Percentiles rank a stretch among this genome's conserved stretches.
Evolutionary conservation across 352 stramenopile genomes (phyloP).

Genomic region (Globisporangium abappressorium): DNA sequence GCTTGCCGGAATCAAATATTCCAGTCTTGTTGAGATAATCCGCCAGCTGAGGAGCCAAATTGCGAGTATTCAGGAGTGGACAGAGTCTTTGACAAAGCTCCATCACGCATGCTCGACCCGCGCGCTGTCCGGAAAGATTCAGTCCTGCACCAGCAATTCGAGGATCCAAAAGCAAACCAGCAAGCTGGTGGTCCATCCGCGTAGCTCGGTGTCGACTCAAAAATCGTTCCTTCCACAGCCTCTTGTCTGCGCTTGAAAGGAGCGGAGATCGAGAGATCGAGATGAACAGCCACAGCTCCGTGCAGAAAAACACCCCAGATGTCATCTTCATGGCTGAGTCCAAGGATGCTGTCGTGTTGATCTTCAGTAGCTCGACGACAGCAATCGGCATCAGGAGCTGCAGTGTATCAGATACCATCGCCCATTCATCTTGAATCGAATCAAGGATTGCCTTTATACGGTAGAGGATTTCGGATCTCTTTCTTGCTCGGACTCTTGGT

Average conservation of each 20-base stretch:
- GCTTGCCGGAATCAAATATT: neutral
- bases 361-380: conserved; percentile 6
- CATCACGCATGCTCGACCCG: conserved; percentile 9
- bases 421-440: conserved; percentile 5
- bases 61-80: neutral
- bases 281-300: conserved; percentile 18
- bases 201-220: neutral
- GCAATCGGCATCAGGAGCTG: conserved; percentile 10
- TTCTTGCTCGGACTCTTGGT: neutral
- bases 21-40: conserved; percentile 7
- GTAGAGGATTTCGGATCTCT: neutral
- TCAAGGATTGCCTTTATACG: conserved; percentile 1
- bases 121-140: neutral
- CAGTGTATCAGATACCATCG: neutral
- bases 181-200: conserved; percentile 16
- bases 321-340: conserved; percentile 1
- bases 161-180: conserved; percentile 17
- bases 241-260: neutral
- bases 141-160: conserved; percentile 15
- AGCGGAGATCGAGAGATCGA: neutral
- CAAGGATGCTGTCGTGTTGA: neutral
- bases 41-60: conserved; percentile 9
- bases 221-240: conserved; percentile 6
- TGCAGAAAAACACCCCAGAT: conserved; percentile 11
- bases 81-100: neutral